Evolutionary conservation across 1,284 basidiomycete genomes (phyloP).

Genomic region (Naganishia sp.): DNA sequence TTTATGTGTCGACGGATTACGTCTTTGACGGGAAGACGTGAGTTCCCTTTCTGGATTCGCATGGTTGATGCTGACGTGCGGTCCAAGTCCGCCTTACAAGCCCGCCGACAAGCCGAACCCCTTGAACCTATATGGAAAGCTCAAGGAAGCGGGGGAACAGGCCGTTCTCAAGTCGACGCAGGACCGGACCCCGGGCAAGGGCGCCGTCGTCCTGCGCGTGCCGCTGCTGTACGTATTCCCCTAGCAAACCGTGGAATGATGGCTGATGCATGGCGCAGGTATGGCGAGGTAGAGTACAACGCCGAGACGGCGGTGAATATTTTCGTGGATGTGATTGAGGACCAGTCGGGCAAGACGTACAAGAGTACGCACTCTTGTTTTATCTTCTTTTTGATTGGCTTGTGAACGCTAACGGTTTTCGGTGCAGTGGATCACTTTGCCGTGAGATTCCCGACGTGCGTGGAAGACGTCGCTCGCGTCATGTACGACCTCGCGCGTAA

Average conservation of each 20-base stretch:
- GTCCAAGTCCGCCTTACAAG: conserved; percentile 55
- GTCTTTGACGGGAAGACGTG: conserved; percentile 51
- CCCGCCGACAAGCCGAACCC: conserved; percentile 48
- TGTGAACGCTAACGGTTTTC: not conserved
- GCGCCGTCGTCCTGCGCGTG: conserved; percentile 52
- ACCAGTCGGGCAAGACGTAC: conserved; percentile 55
- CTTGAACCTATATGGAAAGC: conserved; percentile 32
- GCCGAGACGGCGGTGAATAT: conserved; percentile 57
- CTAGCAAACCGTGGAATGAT: not conserved
- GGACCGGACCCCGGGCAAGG: conserved; percentile 38
- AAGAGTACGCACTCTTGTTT: conserved; percentile 38
- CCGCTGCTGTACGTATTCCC: conserved; percentile 47
- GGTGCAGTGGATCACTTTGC: conserved; percentile 52
- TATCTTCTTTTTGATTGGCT: not conserved
- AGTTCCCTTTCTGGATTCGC: conserved; percentile 16
- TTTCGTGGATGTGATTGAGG: conserved; percentile 54
- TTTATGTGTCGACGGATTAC: conserved; percentile 58
- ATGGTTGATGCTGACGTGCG: not conserved
- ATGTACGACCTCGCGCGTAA: conserved; percentile 52
- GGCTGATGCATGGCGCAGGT: conserved; percentile 43
- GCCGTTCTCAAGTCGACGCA: conserved; percentile 27
- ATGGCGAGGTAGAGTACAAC: conserved; percentile 54
- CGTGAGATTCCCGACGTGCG: conserved; percentile 57
- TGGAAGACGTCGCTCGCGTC: conserved; percentile 55
- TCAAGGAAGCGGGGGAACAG: conserved; percentile 33